A percentile compares a stretch with the other conserved stretches of the same genome.
Evolutionary conservation across 2,329 filamentous ascomycete species (phyloP).

Genomic region (Colletotrichum scovillei): DNA sequence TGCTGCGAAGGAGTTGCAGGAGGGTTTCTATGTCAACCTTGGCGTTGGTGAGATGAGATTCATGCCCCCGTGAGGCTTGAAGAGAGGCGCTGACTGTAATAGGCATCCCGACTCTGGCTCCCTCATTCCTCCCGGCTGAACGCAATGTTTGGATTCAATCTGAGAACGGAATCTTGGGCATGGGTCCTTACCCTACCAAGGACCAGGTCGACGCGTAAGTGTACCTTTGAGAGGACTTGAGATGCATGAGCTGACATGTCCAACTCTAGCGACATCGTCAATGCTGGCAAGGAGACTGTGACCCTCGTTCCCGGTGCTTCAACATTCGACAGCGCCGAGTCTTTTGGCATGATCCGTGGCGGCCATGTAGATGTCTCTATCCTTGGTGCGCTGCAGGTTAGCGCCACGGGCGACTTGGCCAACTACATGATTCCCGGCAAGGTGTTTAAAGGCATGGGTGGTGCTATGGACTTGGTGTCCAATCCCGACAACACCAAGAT

Average conservation of each 20-base stretch:
- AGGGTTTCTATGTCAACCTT: slow-evolving; percentile 84
- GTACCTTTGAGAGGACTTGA: slow-evolving; percentile 21
- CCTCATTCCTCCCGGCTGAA: slow-evolving; percentile 76
- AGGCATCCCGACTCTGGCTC: slow-evolving; percentile 88
- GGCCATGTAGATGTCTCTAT: slow-evolving; percentile 88
- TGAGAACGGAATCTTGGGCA: slow-evolving; percentile 87
- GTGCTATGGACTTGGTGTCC: slow-evolving; percentile 79
- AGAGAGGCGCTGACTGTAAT: neutral
- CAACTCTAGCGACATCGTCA: slow-evolving; percentile 72
- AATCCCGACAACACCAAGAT: slow-evolving; percentile 80
- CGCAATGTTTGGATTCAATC: slow-evolving; percentile 85
- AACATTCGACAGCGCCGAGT: slow-evolving; percentile 83
- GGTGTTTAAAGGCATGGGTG: slow-evolving; percentile 89
- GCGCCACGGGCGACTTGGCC: slow-evolving; percentile 81
- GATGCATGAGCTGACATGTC: slow-evolving; percentile 39
- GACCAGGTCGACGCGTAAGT: slow-evolving; percentile 72
- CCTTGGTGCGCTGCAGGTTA: slow-evolving; percentile 84
- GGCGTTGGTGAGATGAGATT: slow-evolving; percentile 61
- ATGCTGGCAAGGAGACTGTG: slow-evolving; percentile 89
- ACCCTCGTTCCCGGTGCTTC: slow-evolving; percentile 81
- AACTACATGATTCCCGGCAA: slow-evolving; percentile 95
- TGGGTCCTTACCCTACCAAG: slow-evolving; percentile 82
- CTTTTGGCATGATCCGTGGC: slow-evolving; percentile 88
- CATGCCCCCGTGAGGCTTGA: no score
- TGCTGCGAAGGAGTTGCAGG: slow-evolving; percentile 83